Evolutionary conservation across 495 filamentous ascomycete species (phyloP).

Genomic region (Hypoxylon lenormandii): DNA sequence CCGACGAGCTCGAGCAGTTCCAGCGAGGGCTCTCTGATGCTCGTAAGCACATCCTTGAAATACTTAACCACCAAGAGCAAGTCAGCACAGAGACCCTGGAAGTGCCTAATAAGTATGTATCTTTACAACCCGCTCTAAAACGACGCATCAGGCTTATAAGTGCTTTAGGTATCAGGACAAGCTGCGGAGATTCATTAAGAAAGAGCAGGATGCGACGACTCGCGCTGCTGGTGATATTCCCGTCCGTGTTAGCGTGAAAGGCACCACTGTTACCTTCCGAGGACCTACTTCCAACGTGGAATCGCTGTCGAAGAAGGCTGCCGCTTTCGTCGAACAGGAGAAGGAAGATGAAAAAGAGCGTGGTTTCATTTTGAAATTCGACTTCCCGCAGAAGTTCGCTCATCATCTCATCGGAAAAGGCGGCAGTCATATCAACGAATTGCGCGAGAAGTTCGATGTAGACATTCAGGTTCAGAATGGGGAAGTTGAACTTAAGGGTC

Average conservation of each 20-base stretch:
- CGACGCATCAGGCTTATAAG: slow-evolving; percentile 20
- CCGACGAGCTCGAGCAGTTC: slow-evolving; percentile 72
- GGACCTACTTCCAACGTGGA: slow-evolving; percentile 79
- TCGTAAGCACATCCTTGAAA: slow-evolving; percentile 72
- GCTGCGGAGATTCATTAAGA: slow-evolving; percentile 78
- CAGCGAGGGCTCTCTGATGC: slow-evolving; percentile 78
- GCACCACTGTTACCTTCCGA: slow-evolving; percentile 73
- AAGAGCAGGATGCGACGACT: slow-evolving; percentile 71
- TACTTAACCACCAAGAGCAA: slow-evolving; percentile 78
- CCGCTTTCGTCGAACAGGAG: slow-evolving; percentile 82
- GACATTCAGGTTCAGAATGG: slow-evolving; percentile 90
- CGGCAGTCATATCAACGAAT: slow-evolving; percentile 91
- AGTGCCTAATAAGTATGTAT: slow-evolving; percentile 75
- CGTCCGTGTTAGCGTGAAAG: slow-evolving; percentile 71
- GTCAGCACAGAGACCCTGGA: slow-evolving; percentile 74
- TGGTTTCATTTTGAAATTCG: slow-evolving; percentile 83
- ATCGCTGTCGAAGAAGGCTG: slow-evolving; percentile 74
- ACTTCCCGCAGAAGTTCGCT: slow-evolving; percentile 93
- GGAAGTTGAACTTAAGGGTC: slow-evolving; percentile 70
- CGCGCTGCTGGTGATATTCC: slow-evolving; percentile 75
- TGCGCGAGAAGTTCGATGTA: slow-evolving; percentile 97
- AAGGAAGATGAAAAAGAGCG: slow-evolving; percentile 89
- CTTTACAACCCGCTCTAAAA: background rate
- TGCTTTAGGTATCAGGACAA: slow-evolving; percentile 71
- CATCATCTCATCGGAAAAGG: slow-evolving; percentile 92